These are phyloP conservation scores for Polyporus tsugae DNA, from an alignment of 1,284 basidiomycete species.

Conservation along the genomic window DNA sequence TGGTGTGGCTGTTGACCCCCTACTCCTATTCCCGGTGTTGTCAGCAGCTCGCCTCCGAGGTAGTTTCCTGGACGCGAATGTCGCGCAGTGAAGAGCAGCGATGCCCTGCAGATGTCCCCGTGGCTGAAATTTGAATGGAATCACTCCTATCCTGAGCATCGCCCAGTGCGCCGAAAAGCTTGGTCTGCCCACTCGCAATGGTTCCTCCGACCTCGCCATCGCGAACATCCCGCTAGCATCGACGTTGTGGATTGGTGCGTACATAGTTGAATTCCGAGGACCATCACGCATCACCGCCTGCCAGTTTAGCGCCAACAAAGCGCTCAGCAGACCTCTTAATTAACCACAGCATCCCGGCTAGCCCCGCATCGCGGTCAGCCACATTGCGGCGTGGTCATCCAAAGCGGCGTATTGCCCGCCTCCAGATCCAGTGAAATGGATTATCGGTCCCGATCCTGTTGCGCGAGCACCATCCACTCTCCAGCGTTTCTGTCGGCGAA, in stretches of 20 bases:
- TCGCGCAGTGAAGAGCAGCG: neutral
- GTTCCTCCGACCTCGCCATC: neutral
- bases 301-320: neutral
- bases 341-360: slow-evolving; percentile 5
- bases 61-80: neutral
- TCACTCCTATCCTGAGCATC: neutral
- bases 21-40: neutral
- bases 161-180: neutral
- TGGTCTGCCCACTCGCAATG: neutral
- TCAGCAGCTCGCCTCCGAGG: neutral
- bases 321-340: neutral
- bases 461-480: neutral
- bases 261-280: neutral
- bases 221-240: neutral
- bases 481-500: neutral
- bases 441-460: slow-evolving; percentile 8
- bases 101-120: neutral
- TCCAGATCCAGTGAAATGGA: neutral
- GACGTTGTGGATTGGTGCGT: neutral
- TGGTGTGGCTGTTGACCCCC: neutral
- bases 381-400: neutral
- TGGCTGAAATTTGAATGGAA: neutral
- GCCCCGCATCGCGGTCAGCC: neutral
- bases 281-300: neutral
- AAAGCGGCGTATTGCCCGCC: neutral